phyloP scores from a whole-genome alignment of 83 land plant genomes.

The Picea abies region DNA sequence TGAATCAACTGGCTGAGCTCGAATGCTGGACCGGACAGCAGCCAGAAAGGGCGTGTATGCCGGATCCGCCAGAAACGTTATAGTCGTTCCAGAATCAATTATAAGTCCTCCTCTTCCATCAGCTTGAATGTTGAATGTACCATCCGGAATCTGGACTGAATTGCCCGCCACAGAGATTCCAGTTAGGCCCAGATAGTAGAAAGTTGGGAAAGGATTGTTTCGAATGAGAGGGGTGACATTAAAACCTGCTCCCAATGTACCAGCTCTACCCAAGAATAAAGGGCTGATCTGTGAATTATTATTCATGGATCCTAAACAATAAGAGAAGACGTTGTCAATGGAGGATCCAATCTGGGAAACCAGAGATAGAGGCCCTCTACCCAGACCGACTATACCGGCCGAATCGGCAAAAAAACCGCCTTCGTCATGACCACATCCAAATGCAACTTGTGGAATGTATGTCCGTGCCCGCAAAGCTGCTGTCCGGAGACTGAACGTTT shows the following conservation, averaged over 20 bases:
- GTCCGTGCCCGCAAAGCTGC: neutral
- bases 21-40: neutral
- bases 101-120: neutral
- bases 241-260: too few relatives aligned
- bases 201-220: neutral
- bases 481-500: neutral
- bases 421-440: neutral
- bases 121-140: neutral
- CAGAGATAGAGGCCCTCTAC: slow-evolving; percentile 46
- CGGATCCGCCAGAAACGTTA: neutral
- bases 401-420: neutral
- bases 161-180: slow-evolving; percentile 3
- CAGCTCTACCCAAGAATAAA: slow-evolving; percentile 9
- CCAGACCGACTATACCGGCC: neutral
- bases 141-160: neutral
- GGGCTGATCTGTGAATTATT: slow-evolving; percentile 11
- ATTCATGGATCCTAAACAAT: slow-evolving; percentile 31
- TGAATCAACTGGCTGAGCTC: neutral
- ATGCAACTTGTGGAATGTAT: neutral
- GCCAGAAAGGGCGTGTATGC: neutral
- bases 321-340: slow-evolving; percentile 40
- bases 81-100: slow-evolving; percentile 6
- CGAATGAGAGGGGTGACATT: neutral
- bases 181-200: neutral
- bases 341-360: slow-evolving; percentile 33